Conservation (phyloP, 768 basidiomycete species). For the Hericium rajendrae region DNA sequence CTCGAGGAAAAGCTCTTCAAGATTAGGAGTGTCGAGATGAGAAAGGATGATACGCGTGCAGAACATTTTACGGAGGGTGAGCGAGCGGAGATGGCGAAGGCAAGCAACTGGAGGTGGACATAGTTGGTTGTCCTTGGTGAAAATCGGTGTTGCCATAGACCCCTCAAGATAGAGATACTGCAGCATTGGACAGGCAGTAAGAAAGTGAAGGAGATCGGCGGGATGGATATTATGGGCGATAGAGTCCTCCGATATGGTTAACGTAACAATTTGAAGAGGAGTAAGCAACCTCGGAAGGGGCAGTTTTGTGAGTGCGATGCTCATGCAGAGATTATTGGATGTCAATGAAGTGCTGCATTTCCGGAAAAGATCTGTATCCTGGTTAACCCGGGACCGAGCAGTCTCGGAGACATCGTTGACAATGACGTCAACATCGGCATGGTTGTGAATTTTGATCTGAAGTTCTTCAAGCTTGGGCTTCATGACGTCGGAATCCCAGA, state of each 20-base stretch:
- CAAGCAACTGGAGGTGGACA: constrained; percentile 29
- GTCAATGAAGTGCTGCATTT: constrained; percentile 11
- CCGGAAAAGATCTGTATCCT: constrained; percentile 4
- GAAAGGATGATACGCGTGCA: constrained; percentile 58
- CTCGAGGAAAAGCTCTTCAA: constrained; percentile 51
- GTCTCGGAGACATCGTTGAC: background rate
- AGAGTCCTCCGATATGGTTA: constrained; percentile 46
- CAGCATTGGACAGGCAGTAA: constrained; percentile 50
- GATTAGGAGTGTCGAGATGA: constrained; percentile 47
- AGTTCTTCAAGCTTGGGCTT: constrained; percentile 16
- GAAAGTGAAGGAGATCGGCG: constrained; percentile 46
- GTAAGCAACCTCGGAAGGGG: constrained; percentile 35
- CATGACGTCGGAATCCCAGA: constrained; percentile 10
- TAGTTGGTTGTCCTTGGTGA: constrained; percentile 11
- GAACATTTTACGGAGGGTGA: constrained; percentile 50
- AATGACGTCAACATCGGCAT: constrained; percentile 7
- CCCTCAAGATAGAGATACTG: constrained; percentile 50
- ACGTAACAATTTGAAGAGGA: constrained; percentile 45
- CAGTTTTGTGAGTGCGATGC: constrained; percentile 37
- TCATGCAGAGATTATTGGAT: constrained; percentile 26
- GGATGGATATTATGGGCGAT: constrained; percentile 32
- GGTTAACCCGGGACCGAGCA: too few species aligned
- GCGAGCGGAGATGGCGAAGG: constrained; percentile 49
- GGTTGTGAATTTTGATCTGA: constrained; percentile 14
- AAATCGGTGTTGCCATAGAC: constrained; percentile 35